These are phyloP conservation scores for Pseudogymnoascus sp. DNA, from an alignment of 2,329 filamentous ascomycete species.

Conservation along the genomic window DNA sequence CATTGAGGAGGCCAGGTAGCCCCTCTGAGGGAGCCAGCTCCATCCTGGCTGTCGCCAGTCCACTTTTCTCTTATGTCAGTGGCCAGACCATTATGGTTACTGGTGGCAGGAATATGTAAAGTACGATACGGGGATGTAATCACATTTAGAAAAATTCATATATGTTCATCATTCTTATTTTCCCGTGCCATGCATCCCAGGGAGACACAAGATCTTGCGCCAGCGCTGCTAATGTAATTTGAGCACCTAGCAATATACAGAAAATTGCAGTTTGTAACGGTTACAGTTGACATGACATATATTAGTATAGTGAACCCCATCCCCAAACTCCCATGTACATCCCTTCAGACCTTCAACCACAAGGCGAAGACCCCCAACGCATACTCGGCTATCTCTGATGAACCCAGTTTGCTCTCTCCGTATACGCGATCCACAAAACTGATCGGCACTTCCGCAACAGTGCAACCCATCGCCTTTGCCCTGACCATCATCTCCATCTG, in stretches of 20 bases:
- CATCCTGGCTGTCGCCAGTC: constrained; percentile 72
- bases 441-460: constrained; percentile 91
- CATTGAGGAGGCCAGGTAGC: constrained; percentile 66
- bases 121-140: not conserved
- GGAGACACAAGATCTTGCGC: not conserved
- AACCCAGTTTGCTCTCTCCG: constrained; percentile 89
- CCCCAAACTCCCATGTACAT: constrained; percentile 5
- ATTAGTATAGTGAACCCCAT: constrained; percentile 3
- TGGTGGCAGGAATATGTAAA: constrained; percentile 59
- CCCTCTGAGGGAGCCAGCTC: constrained; percentile 73
- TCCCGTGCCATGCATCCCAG: not conserved
- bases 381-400: constrained; percentile 94
- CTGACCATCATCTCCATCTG: constrained; percentile 99
- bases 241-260: not conserved
- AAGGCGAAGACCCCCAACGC: constrained; percentile 73
- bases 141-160: not conserved
- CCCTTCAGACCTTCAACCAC: constrained; percentile 64
- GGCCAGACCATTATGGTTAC: constrained; percentile 85
- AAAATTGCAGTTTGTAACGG: not conserved
- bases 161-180: not conserved
- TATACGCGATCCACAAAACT: constrained; percentile 93
- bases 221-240: not conserved
- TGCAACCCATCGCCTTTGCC: constrained; percentile 91
- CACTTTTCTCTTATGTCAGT: constrained; percentile 74
- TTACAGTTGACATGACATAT: constrained; percentile 5